Evolutionary conservation across 1,284 basidiomycete genomes (phyloP), one percentile per base, ranked within the genome.

Genomic region (Rhodotorula sp.): DNA sequence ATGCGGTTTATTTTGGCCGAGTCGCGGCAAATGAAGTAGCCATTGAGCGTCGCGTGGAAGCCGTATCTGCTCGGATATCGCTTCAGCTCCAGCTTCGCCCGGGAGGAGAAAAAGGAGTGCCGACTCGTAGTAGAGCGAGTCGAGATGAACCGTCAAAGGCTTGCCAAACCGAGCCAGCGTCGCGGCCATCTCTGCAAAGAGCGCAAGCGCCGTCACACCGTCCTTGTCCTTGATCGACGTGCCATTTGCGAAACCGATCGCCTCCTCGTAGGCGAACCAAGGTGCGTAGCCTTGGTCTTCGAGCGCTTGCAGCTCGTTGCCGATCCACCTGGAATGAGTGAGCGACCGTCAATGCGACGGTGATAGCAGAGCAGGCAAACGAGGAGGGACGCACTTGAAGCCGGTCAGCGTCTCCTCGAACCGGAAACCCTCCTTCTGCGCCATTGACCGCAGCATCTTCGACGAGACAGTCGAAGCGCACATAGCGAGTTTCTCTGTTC

Each of bases 381-480:
- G 34, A n/a, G 37, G 10, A 15, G 40, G 7, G 18, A 64, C 67
- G 50, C 56, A 75, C 75, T 79, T 79, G 71, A 79, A 79, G n/a
- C 90, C 91, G 37, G 91, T 93, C 59, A 93, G 80, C 75, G 89
- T 92, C 77, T 93, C 90, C 2, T 84, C 84, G 77, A 91, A 92
- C 72, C 84, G 86, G 81, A 92, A 92, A 0, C 89, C 90, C 77
- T 92, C 91, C 7, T 78, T 78, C 53, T 80, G 77, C 0, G 91
- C 90, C 81, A 93, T 89, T 3, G 85, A 82, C 75, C 88, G 87
- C 18, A 93, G 81, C 89, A 93, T 89, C 80, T 91, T 92, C 5
- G 89, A 92, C 78, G 90, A 92, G 18, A 92, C 91, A 6, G 90
- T 90, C 0, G 91, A 92, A 1, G 89, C 89, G 15, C 92, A 87